phyloP scores from a whole-genome alignment of 2,329 filamentous ascomycete species.

The Cladophialophora chaetospira region DNA sequence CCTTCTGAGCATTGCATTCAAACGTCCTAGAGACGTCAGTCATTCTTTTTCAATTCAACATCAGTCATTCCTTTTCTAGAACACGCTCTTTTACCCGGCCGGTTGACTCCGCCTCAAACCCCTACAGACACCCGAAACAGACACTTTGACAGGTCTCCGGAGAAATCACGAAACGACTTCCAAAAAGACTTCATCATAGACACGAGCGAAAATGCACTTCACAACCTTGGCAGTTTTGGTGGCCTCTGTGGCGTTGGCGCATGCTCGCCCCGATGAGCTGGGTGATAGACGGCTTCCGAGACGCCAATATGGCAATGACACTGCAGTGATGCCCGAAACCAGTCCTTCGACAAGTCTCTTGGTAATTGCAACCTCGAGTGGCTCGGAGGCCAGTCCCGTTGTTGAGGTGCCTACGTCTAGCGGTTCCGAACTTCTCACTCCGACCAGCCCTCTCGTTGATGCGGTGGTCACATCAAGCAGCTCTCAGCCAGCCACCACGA shows the following conservation, averaged over 20 bases:
- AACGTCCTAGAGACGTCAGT: conserved; percentile 31
- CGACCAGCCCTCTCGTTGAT: neutral
- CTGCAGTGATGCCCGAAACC: conserved; percentile 6
- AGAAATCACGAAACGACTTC: conserved; percentile 3
- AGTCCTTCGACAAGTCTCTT: neutral
- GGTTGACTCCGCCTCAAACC: conserved; percentile 26
- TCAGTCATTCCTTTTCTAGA: conserved; percentile 2
- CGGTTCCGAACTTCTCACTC: conserved; percentile 2
- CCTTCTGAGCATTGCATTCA: conserved; percentile 15
- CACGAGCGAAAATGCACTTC: conserved; percentile 23
- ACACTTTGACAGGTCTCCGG: conserved; percentile 17
- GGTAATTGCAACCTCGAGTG: neutral
- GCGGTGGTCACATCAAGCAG: neutral
- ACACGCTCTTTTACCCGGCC: conserved; percentile 7
- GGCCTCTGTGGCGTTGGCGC: conserved; percentile 25
- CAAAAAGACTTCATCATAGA: neutral
- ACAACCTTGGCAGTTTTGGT: conserved; percentile 19
- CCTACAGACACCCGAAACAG: conserved; percentile 1
- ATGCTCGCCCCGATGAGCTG: conserved; percentile 21
- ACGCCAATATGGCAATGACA: conserved; percentile 20
- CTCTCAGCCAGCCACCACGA: conserved; percentile 1
- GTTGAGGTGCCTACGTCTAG: conserved; percentile 1
- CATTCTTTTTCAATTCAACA: conserved; percentile 25
- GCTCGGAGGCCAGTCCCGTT: neutral
- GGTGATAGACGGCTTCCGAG: conserved; percentile 5